Percentiles rank a stretch among this genome's conserved stretches.
phyloP scores from a whole-genome alignment of 495 filamentous ascomycete genomes.

The Penicillium flavigenum region DNA sequence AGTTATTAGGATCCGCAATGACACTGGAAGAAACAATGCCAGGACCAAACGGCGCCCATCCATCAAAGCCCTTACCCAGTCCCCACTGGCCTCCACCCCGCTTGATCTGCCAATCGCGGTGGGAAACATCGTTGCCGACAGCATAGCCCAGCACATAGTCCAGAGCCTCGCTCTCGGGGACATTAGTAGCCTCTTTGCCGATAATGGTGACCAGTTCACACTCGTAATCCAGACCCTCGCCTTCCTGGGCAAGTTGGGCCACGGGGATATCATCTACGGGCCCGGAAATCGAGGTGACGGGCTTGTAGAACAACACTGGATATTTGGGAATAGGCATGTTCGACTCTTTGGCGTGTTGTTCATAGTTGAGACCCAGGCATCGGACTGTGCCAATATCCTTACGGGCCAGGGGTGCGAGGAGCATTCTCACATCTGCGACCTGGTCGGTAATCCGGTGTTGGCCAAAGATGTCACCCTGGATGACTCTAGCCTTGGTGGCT shows the following conservation, averaged over 20 bases:
- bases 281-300: constrained; percentile 66
- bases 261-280: constrained; percentile 70
- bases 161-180: constrained; percentile 65
- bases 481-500: constrained; percentile 63
- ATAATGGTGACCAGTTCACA: constrained; percentile 80
- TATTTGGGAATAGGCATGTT: constrained; percentile 72
- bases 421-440: constrained; percentile 60
- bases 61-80: constrained; percentile 82
- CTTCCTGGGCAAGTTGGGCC: constrained; percentile 55
- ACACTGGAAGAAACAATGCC: constrained; percentile 69
- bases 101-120: constrained; percentile 81
- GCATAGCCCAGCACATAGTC: constrained; percentile 78
- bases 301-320: constrained; percentile 84
- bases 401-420: constrained; percentile 68
- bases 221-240: constrained; percentile 75
- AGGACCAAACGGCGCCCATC: constrained; percentile 85
- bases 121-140: constrained; percentile 80
- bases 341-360: constrained; percentile 74
- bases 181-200: constrained; percentile 66
- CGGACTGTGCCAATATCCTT: constrained; percentile 72
- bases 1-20: constrained; percentile 66
- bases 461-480: constrained; percentile 73
- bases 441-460: constrained; percentile 68
- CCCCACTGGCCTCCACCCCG: constrained; percentile 79
- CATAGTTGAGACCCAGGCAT: constrained; percentile 81